Conservation (phyloP, 352 stramenopile species). For the Phytopythium litorale region DNA sequence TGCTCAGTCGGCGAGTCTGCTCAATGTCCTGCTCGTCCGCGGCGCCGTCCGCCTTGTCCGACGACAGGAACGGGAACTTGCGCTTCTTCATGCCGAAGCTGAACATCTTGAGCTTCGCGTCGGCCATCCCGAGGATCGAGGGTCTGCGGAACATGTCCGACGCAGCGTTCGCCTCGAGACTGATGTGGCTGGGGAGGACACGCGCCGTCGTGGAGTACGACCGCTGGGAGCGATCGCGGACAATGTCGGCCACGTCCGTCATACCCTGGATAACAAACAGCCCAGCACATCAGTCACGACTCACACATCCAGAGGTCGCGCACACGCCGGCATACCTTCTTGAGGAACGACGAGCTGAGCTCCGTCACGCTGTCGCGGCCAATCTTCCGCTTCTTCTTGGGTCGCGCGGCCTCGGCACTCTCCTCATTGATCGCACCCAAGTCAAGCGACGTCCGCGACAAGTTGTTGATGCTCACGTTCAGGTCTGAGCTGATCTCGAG, state of each 20-base stretch:
- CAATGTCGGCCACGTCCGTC: constrained; percentile 58
- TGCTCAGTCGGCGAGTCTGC: constrained; percentile 63
- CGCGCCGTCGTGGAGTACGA: constrained; percentile 24
- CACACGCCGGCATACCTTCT: constrained; percentile 30
- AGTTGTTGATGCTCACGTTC: constrained; percentile 62
- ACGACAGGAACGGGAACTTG: constrained; percentile 65
- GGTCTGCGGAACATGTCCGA: constrained; percentile 58
- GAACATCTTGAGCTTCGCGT: constrained; percentile 73
- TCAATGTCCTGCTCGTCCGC: constrained; percentile 47
- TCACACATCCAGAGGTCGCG: background rate
- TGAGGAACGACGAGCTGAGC: constrained; percentile 68
- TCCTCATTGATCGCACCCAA: constrained; percentile 37
- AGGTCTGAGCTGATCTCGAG: constrained; percentile 71
- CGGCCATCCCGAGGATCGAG: constrained; percentile 51
- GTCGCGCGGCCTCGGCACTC: constrained; percentile 18
- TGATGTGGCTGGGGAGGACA: constrained; percentile 25
- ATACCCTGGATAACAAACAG: background rate
- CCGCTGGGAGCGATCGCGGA: constrained; percentile 20
- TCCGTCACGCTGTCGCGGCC: constrained; percentile 76
- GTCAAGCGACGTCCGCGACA: constrained; percentile 64
- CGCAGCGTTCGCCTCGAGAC: constrained; percentile 14
- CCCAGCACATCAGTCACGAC: background rate
- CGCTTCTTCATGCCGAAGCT: constrained; percentile 83
- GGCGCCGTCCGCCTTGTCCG: constrained; percentile 10
- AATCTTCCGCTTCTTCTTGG: constrained; percentile 83